These are phyloP conservation scores for Linum usitatissimum DNA, from an alignment of 345 rosid species.

Conservation along the genomic window DNA sequence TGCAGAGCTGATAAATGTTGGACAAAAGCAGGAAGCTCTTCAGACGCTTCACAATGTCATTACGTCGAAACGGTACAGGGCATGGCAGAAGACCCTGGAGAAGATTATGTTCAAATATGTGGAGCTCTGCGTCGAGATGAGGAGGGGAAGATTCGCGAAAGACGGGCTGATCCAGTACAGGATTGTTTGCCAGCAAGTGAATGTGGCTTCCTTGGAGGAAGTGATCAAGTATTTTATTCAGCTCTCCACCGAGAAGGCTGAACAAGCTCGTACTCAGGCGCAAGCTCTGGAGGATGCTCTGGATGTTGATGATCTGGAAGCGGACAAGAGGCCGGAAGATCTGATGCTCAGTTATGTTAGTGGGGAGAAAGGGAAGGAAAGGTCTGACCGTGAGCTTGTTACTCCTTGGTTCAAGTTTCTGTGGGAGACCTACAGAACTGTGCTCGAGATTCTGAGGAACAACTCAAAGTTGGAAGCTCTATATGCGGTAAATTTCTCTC, in stretches of 20 bases:
- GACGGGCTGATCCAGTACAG: conserved; percentile 95
- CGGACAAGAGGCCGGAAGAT: conserved; percentile 94
- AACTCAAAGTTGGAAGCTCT: conserved; percentile 95
- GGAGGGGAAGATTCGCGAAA: conserved; percentile 86
- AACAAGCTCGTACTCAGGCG: conserved; percentile 88
- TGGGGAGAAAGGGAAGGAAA: conserved; percentile 97
- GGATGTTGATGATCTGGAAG: conserved; percentile 98
- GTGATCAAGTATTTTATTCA: conserved; percentile 95
- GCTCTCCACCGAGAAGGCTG: conserved; percentile 92
- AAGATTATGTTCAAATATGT: conserved; percentile 92
- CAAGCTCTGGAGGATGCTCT: conserved; percentile 96
- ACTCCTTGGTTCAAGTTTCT: conserved; percentile 99
- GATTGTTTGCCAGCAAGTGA: conserved; percentile 91
- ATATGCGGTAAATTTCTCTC: conserved; percentile 67
- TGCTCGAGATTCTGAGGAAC: conserved; percentile 87
- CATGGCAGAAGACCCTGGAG: conserved; percentile 91
- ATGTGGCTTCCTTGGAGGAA: conserved; percentile 91
- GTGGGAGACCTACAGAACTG: conserved; percentile 99
- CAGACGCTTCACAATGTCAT: conserved; percentile 86
- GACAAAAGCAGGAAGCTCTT: conserved; percentile 94
- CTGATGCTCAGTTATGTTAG: conserved; percentile 96
- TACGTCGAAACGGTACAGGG: conserved; percentile 81
- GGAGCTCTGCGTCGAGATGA: conserved; percentile 92
- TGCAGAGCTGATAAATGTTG: conserved; percentile 89
- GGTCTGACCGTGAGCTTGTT: conserved; percentile 95